Base-by-base conservation (phyloP, 768 basidiomycete genomes). In the Mycena chlorophos region DNA sequence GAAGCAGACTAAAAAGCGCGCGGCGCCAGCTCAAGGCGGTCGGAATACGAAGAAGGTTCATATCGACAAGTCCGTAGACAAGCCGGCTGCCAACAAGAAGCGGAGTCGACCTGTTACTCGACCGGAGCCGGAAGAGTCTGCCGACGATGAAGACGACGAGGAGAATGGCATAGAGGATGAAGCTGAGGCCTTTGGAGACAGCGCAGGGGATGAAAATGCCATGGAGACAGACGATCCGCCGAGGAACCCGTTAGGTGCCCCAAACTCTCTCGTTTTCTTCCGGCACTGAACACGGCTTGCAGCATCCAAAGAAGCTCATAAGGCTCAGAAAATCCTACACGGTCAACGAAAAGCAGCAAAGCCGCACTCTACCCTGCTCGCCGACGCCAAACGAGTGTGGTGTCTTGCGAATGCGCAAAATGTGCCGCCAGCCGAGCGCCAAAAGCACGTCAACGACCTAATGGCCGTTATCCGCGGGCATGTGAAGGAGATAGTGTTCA, bases 401-500 rank as follows among this genome's bases (percentile, higher is more conserved):
- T 80, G 85, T 2, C 77, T 84, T 16, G 88, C 88, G 1, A 83
- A 85, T 52, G 82, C 88, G 70, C 88, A 87, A 71, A 83, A 84
- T 46, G 78, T 94, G 34, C 71, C 84, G 0, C 73, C 85, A 20
- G 70, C 82, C 23, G 88, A 95, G 64, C 83, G 94, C 22, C 84
- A 86, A 60, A 83, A 85, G 62, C 85, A 92, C 47, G 75, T 96
- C 55, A 75, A 79, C 43, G 81, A 84, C 25, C 79, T 98, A 8
- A 91, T 93, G 84, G 73, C 76, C 27, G 78, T 87, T 42, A 84
- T 94, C 20, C 83, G 88, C 20, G 93, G 92, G 4, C 85, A 86
- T 61, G 85, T 96, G 40, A 86, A 86, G 56, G 93, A 94, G 28
- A 85, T 96, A 31, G 87, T 90, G 2, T 81, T 91, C 67, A 96